Conservation (phyloP, 495 filamentous ascomycete genomes). For the Geopyxis carbonaria region DNA sequence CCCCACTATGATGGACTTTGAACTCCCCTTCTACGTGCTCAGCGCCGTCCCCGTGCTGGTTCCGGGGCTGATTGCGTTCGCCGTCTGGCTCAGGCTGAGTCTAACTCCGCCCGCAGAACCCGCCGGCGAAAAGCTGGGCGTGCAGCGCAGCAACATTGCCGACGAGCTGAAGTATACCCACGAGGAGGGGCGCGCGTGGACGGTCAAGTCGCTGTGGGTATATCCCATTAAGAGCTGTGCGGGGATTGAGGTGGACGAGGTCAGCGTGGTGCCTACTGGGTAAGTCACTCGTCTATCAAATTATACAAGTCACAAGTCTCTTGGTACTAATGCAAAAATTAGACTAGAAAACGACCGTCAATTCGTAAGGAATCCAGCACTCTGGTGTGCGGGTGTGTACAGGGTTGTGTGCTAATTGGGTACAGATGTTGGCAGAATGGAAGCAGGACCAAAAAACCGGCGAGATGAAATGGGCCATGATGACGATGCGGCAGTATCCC, state of each 20-base stretch:
- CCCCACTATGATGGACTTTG: too few species aligned
- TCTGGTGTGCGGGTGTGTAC: background rate
- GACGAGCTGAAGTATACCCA: slow-evolving; percentile 19
- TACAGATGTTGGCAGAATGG: slow-evolving; percentile 20
- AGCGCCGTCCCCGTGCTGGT: too few species aligned
- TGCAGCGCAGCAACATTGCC: slow-evolving; percentile 20
- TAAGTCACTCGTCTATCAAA: too few species aligned
- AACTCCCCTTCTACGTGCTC: too few species aligned
- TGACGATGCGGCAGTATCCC: slow-evolving; percentile 63
- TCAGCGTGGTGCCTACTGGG: slow-evolving; percentile 51
- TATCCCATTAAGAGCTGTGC: slow-evolving; percentile 81
- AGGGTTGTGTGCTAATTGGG: background rate
- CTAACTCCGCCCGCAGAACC: too few species aligned
- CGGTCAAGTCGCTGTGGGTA: slow-evolving; percentile 63
- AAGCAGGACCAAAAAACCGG: slow-evolving; percentile 5
- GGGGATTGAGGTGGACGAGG: slow-evolving; percentile 54
- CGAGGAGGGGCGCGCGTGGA: slow-evolving; percentile 28
- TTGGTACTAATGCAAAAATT: too few species aligned
- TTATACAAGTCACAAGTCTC: too few species aligned
- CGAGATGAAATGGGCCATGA: slow-evolving; percentile 51
- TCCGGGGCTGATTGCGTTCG: too few species aligned
- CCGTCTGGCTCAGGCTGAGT: too few species aligned
- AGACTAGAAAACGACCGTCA: slow-evolving; percentile 62
- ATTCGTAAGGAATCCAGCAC: slow-evolving; percentile 35
- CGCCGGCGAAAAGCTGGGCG: too few species aligned